Percentiles rank a stretch among this genome's conserved stretches.
Evolutionary conservation across 805 yeast species (phyloP).

Genomic region (Metschnikowia santaceciliae): DNA sequence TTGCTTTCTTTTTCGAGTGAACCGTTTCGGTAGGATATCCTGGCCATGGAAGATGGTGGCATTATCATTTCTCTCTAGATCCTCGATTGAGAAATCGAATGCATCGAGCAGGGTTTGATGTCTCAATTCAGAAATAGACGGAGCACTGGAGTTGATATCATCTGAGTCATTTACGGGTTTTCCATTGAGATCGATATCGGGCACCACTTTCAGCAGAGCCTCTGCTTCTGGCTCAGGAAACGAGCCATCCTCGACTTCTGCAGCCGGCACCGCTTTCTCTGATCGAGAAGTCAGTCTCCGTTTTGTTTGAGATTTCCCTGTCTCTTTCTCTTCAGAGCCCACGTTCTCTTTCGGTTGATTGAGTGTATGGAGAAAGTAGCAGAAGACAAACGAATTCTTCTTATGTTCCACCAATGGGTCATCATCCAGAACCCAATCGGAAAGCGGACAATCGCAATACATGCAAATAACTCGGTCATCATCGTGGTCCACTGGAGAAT

Average conservation of each 20-base stretch:
- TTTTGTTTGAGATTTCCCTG: no score
- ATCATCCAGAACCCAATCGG: conserved; percentile 59
- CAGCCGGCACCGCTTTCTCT: not conserved
- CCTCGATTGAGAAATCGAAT: conserved; percentile 18
- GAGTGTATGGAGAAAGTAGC: conserved; percentile 26
- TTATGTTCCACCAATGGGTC: conserved; percentile 59
- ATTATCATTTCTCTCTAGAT: conserved; percentile 9
- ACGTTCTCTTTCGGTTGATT: not conserved
- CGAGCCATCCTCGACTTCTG: conserved; percentile 1
- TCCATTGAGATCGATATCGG: conserved; percentile 1
- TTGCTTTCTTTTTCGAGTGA: conserved; percentile 7
- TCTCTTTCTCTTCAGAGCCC: not conserved
- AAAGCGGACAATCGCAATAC: conserved; percentile 29
- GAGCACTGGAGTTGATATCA: not conserved
- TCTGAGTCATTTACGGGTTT: not conserved
- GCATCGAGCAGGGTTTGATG: conserved; percentile 7
- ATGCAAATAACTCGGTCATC: conserved; percentile 34
- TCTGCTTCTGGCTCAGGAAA: not conserved
- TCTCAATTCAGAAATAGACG: not conserved
- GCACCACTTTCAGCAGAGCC: not conserved
- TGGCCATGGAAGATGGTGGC: conserved; percentile 11
- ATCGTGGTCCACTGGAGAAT: conserved; percentile 25
- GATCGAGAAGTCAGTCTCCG: no score
- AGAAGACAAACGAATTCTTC: conserved; percentile 20
- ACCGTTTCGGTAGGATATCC: conserved; percentile 6